Percentiles rank a stretch among this genome's conserved stretches.
Evolutionary conservation across 192 early-diverging fungal species (phyloP).

Genomic region (Coemansia sp.): DNA sequence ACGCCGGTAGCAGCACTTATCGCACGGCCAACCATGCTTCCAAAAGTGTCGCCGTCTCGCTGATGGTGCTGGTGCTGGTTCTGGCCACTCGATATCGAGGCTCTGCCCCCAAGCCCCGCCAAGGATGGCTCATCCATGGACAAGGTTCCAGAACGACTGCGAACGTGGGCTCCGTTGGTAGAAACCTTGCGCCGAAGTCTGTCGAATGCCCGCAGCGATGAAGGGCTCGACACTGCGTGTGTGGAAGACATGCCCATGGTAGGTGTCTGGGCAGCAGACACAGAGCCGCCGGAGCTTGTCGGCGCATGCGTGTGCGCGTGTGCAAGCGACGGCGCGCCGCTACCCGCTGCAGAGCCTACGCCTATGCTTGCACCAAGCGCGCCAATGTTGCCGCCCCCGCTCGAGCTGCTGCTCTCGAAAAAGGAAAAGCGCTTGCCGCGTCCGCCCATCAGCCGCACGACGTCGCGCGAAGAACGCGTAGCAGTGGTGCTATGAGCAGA

Average conservation of each 20-base stretch:
- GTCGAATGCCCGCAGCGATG: slow-evolving; percentile 49
- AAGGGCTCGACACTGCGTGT: slow-evolving; percentile 30
- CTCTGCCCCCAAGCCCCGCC: slow-evolving; percentile 10
- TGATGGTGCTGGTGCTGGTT: slow-evolving; percentile 12
- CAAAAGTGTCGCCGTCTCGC: slow-evolving; percentile 13
- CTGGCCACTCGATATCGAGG: slow-evolving; percentile 24
- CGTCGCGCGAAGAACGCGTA: slow-evolving; percentile 48
- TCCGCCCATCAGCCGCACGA: slow-evolving; percentile 50
- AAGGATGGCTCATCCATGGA: slow-evolving; percentile 43
- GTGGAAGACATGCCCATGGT: slow-evolving; percentile 15
- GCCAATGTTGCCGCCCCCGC: background rate
- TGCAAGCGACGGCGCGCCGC: background rate
- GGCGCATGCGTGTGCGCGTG: no score
- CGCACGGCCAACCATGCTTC: slow-evolving; percentile 13
- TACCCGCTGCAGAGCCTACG: background rate
- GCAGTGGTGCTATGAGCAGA: slow-evolving; percentile 16
- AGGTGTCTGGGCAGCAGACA: slow-evolving; percentile 16
- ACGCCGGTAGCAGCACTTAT: slow-evolving; percentile 11
- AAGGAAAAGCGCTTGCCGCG: slow-evolving; percentile 56
- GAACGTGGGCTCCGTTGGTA: slow-evolving; percentile 40
- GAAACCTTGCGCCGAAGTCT: slow-evolving; percentile 55
- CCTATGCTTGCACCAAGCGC: slow-evolving; percentile 6
- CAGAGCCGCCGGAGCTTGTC: slow-evolving; percentile 4
- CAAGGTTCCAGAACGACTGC: slow-evolving; percentile 39
- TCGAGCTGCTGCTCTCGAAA: slow-evolving; percentile 37